Evolutionary conservation across 2,329 filamentous ascomycete genomes (phyloP).

Genomic region (Colletotrichum lindemuthianum): DNA sequence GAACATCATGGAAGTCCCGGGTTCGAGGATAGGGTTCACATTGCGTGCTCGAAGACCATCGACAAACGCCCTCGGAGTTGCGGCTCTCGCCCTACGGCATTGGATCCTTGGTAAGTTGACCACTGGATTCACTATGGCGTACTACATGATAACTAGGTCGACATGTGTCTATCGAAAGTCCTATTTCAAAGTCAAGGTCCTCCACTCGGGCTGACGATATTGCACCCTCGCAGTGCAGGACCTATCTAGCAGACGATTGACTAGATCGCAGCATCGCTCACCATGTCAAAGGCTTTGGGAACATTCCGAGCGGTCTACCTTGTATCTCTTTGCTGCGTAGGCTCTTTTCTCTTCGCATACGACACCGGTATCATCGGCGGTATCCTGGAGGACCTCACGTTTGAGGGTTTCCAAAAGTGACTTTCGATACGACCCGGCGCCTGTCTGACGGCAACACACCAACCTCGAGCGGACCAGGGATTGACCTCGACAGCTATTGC

Average conservation of each 20-base stretch:
- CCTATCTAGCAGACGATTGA: not conserved
- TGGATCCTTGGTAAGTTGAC: not conserved
- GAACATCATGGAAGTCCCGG: conserved; percentile 1
- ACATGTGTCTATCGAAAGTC: too few relatives aligned
- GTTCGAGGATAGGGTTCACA: not conserved
- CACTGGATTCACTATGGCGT: conserved; percentile 18
- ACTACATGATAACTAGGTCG: not conserved
- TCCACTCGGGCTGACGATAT: not conserved
- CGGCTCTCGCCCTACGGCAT: not conserved
- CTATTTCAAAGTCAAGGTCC: not conserved
- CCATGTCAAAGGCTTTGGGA: conserved; percentile 40
- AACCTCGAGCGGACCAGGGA: conserved; percentile 44
- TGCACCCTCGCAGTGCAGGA: not conserved
- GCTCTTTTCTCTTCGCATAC: conserved; percentile 54
- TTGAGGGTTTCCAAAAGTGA: conserved; percentile 51
- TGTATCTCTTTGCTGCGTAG: conserved; percentile 49
- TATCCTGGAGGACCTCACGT: conserved; percentile 50
- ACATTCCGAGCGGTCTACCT: conserved; percentile 50
- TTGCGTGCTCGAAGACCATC: conserved; percentile 20
- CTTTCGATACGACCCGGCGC: conserved; percentile 52
- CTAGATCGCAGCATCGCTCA: not conserved
- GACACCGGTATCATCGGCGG: conserved; percentile 56
- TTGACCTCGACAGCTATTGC: conserved; percentile 54
- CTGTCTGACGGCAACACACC: conserved; percentile 56
- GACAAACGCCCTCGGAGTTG: conserved; percentile 5